Conservation (phyloP, 257 asterid species). For the Gardenia jasminoides region DNA sequence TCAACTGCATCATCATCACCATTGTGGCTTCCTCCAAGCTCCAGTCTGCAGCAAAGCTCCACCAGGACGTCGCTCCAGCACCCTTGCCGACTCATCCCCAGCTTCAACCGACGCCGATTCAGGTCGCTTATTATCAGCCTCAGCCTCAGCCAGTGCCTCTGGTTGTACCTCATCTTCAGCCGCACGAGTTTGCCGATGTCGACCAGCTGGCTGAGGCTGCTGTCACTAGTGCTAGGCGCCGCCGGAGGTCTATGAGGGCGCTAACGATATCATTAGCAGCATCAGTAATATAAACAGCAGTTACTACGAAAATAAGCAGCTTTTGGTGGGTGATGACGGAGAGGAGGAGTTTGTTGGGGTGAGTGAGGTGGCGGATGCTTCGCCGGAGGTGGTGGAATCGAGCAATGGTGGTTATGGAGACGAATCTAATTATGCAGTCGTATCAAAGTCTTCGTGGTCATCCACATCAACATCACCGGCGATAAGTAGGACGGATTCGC, state of each 20-base stretch:
- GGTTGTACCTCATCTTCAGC: not conserved
- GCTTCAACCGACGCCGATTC: not conserved
- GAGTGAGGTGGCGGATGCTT: not conserved
- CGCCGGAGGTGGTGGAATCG: constrained; percentile 25
- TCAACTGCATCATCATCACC: constrained; percentile 76
- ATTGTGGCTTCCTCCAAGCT: constrained; percentile 74
- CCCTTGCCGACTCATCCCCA: constrained; percentile 13
- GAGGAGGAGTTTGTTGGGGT: constrained; percentile 10
- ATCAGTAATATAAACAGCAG: not conserved
- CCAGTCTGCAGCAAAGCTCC: constrained; percentile 35
- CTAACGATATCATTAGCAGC: not conserved
- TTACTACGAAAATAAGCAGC: constrained; percentile 13
- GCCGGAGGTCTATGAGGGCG: constrained; percentile 16
- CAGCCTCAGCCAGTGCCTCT: constrained; percentile 9
- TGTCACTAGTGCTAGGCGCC: too few relatives aligned
- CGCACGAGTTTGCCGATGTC: too few relatives aligned
- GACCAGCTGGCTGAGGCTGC: too few relatives aligned
- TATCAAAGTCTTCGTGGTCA: constrained; percentile 31
- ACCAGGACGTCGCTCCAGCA: not conserved
- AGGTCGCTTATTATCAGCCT: not conserved
- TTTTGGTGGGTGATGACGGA: constrained; percentile 7
- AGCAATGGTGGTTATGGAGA: constrained; percentile 32
- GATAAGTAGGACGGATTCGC: constrained; percentile 17
- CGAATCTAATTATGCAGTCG: constrained; percentile 20
- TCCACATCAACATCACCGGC: not conserved